Evolutionary conservation across 352 stramenopile genomes (phyloP), one percentile per base, ranked within the genome.

Genomic region (Nothophytophthora sp.): DNA sequence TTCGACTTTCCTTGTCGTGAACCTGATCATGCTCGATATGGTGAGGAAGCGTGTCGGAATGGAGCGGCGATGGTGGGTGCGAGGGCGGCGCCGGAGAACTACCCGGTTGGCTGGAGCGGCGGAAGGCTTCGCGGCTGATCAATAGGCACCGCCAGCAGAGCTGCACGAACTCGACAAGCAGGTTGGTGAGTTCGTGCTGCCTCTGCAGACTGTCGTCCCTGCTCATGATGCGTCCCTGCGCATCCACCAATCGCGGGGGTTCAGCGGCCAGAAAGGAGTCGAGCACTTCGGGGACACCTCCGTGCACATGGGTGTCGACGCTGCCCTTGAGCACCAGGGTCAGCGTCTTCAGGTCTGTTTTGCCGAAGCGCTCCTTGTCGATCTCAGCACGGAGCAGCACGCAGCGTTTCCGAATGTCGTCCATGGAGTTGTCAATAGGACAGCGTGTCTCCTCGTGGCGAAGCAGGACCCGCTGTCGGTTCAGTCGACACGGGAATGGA

Each of bases 241-340:
- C 50, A 22, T 81, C 53, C 8, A 86, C 23, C 9, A 88, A 39
- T 2, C 40, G 48, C 16, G 43, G 16, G 15, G 48, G 27, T 25
- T 53, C 24, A 15, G 39, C 34, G 0, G 50, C 54, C 1, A 92
- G 66, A 36, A 92, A 92, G 0, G 74, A 79, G 15, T 86, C 75
- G 37, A 92, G 69, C 0, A 92, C 75, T 57, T 92, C 81, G 0
- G 81, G 79, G 10, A 88, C 70, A 8, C 81, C 81, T 22, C 81
- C 81, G 41, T 92, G 75, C 8, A 92, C 81, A 33, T 92, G 77
- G 0, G 81, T 89, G 53, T 92, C 78, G 5, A 92, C 81, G 23
- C 81, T 92, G 4, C 81, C 81, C 55, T 92, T 92, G 9, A 92
- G 72, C 33, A 92, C 71, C 16, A 89, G 69, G 16, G 75, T 92